Percentiles rank a stretch among this genome's conserved stretches.
Conservation (phyloP, 306 rosid genomes). For the Psophocarpus tetragonolobus region DNA sequence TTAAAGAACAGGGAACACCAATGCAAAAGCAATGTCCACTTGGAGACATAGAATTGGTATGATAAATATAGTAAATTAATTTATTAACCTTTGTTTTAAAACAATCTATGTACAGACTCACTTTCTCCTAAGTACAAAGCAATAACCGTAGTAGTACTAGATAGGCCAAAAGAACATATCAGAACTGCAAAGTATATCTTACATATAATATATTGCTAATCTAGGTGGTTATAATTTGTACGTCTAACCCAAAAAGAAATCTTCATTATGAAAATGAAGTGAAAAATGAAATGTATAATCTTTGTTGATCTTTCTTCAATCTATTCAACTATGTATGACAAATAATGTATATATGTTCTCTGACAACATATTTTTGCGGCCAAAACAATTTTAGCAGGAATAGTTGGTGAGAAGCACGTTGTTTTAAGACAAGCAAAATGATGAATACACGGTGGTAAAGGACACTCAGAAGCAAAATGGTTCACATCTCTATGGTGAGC, state of each 20-base stretch:
- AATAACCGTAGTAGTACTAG: neutral
- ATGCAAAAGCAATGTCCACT: slow-evolving; percentile 13
- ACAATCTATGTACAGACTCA: neutral
- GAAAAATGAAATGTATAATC: neutral
- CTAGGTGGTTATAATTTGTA: too few species aligned
- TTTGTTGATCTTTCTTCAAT: neutral
- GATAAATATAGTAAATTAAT: neutral
- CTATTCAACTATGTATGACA: neutral
- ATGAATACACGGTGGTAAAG: too few species aligned
- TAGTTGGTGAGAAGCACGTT: too few species aligned
- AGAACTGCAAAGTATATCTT: slow-evolving; percentile 9
- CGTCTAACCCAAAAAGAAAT: neutral
- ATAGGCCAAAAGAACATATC: slow-evolving; percentile 1
- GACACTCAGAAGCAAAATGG: too few species aligned
- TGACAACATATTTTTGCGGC: neutral
- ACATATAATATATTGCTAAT: too few species aligned
- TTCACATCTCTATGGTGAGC: too few species aligned
- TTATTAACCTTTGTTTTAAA: neutral
- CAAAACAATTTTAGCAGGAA: too few species aligned
- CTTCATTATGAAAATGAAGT: neutral
- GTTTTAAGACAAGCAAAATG: too few species aligned
- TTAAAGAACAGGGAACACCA: neutral
- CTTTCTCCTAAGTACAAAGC: neutral
- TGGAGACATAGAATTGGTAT: neutral
- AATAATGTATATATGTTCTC: neutral